Evolutionary conservation across 1,284 basidiomycete species (phyloP).

Genomic region (Peniophora sp.): DNA sequence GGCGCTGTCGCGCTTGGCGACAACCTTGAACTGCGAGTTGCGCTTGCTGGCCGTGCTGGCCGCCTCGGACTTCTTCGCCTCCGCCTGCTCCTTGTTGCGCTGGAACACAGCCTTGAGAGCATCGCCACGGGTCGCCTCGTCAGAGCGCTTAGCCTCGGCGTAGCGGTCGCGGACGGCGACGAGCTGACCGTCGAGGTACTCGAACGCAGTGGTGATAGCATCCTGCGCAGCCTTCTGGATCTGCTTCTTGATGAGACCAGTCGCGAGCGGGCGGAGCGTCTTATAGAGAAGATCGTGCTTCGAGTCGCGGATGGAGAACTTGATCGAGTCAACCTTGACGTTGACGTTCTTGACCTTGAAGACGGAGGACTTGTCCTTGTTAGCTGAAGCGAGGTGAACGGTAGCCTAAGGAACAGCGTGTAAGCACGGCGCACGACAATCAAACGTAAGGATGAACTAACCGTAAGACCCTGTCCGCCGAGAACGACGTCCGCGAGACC

Average conservation of each 20-base stretch:
- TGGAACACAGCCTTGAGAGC: slow-evolving; percentile 68
- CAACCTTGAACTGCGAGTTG: slow-evolving; percentile 65
- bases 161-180: slow-evolving; percentile 63
- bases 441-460: slow-evolving; percentile 12
- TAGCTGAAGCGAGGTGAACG: slow-evolving; percentile 57
- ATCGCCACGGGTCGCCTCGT: slow-evolving; percentile 46
- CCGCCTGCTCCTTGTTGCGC: slow-evolving; percentile 46
- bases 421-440: slow-evolving; percentile 8
- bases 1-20: slow-evolving; percentile 8
- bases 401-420: slow-evolving; percentile 22
- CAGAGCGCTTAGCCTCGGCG: slow-evolving; percentile 64
- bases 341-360: slow-evolving; percentile 76
- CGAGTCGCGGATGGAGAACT: slow-evolving; percentile 85
- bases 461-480: slow-evolving; percentile 71
- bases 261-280: slow-evolving; percentile 68
- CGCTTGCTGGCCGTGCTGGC: slow-evolving; percentile 38
- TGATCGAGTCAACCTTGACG: slow-evolving; percentile 79
- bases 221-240: slow-evolving; percentile 79
- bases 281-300: slow-evolving; percentile 93
- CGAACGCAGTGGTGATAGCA: slow-evolving; percentile 74
- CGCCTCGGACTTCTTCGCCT: slow-evolving; percentile 23
- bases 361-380: slow-evolving; percentile 59
- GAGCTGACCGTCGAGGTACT: slow-evolving; percentile 83
- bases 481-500: slow-evolving; percentile 89
- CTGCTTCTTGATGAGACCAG: slow-evolving; percentile 83